Conservation (phyloP, 208 protist genomes). For the Leishmania gerbilli region DNA sequence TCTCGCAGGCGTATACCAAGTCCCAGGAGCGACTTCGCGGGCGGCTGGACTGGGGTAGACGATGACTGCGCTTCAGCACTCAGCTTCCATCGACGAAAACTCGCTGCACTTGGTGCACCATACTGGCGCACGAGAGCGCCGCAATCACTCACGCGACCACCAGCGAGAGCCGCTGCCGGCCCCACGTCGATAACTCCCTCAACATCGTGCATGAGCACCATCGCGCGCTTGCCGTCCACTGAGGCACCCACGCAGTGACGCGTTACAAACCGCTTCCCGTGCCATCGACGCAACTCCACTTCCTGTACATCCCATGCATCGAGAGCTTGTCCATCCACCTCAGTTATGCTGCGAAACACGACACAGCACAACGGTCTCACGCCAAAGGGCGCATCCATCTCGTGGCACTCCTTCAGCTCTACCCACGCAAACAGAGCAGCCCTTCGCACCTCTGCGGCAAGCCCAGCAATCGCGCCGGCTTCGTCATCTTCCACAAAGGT, state of each 20-base stretch:
- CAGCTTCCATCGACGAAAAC: slow-evolving; percentile 9
- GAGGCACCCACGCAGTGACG: slow-evolving; percentile 75
- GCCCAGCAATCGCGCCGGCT: slow-evolving; percentile 29
- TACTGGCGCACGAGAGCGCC: neutral
- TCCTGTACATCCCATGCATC: slow-evolving; percentile 47
- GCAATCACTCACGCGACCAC: neutral
- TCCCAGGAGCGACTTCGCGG: neutral
- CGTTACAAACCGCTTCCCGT: slow-evolving; percentile 40
- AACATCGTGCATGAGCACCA: slow-evolving; percentile 52
- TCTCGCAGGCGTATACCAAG: neutral
- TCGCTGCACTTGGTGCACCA: neutral
- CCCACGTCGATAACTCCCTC: slow-evolving; percentile 43
- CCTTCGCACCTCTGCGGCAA: slow-evolving; percentile 33
- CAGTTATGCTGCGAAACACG: slow-evolving; percentile 50
- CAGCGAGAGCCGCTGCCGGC: too few species aligned
- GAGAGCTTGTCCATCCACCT: slow-evolving; percentile 47
- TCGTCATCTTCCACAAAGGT: slow-evolving; percentile 65
- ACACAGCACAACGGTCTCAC: slow-evolving; percentile 23
- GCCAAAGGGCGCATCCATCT: neutral
- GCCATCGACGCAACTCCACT: slow-evolving; percentile 27
- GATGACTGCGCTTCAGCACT: neutral
- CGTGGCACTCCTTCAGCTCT: slow-evolving; percentile 25
- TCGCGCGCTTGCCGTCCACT: slow-evolving; percentile 57
- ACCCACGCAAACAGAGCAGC: slow-evolving; percentile 56
- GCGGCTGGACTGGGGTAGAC: neutral